Conservation (phyloP, 2,329 filamentous ascomycete genomes). For the Colletotrichum eleusines region DNA sequence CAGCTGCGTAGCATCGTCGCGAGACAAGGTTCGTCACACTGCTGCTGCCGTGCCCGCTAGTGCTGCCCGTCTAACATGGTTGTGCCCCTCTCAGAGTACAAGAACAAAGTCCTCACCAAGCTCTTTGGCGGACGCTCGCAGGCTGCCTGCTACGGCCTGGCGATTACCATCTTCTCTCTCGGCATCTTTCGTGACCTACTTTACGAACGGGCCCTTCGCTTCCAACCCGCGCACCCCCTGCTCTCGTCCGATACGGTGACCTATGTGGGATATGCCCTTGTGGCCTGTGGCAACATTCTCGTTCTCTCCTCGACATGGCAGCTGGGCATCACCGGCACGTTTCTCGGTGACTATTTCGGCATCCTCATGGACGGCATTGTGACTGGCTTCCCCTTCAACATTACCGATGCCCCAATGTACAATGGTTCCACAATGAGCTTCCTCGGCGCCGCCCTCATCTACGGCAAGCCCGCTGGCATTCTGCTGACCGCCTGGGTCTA, state of each 20-base stretch:
- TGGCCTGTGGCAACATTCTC: constrained; percentile 82
- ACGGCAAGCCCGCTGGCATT: constrained; percentile 88
- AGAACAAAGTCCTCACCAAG: constrained; percentile 88
- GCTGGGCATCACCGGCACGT: constrained; percentile 94
- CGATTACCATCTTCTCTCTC: constrained; percentile 88
- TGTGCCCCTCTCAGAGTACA: constrained; percentile 77
- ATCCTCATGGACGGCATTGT: constrained; percentile 97
- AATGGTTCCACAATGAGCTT: constrained; percentile 94
- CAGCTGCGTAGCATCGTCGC: constrained; percentile 76
- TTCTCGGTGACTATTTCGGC: constrained; percentile 98
- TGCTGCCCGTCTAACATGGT: constrained; percentile 29
- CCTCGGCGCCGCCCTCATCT: constrained; percentile 85
- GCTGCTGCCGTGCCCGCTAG: constrained; percentile 17
- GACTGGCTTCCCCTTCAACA: constrained; percentile 94
- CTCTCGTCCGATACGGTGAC: constrained; percentile 72
- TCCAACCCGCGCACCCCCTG: constrained; percentile 80
- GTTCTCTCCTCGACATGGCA: constrained; percentile 92
- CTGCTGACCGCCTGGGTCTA: constrained; percentile 81
- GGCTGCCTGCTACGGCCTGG: constrained; percentile 89
- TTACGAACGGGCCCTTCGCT: constrained; percentile 85
- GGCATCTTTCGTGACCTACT: constrained; percentile 89
- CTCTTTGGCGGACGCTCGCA: constrained; percentile 84
- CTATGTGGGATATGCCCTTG: constrained; percentile 76
- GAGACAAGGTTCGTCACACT: constrained; percentile 73
- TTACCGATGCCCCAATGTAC: constrained; percentile 95